phyloP scores from a whole-genome alignment of 1,284 basidiomycete species.

The Fistulina hepatica region DNA sequence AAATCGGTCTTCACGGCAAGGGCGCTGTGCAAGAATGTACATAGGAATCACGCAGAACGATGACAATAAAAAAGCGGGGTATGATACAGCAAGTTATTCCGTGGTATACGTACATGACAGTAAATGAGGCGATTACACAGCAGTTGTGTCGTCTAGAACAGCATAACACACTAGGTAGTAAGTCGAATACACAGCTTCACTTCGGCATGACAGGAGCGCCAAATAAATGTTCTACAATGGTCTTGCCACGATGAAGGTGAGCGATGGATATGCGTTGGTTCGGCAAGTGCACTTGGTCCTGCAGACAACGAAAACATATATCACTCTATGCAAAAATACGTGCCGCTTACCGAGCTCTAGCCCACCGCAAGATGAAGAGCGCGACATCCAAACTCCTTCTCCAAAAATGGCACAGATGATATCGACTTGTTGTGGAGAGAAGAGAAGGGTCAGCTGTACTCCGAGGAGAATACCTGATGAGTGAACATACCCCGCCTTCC shows the following conservation, averaged over 20 bases:
- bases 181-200: too few relatives aligned
- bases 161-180: slow-evolving; percentile 1
- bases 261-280: slow-evolving; percentile 74
- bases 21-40: too few relatives aligned
- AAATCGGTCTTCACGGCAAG: too few relatives aligned
- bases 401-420: slow-evolving; percentile 85
- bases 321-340: too few relatives aligned
- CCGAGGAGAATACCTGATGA: slow-evolving; percentile 8
- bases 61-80: too few relatives aligned
- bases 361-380: slow-evolving; percentile 87
- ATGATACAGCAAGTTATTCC: too few relatives aligned
- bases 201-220: too few relatives aligned
- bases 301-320: slow-evolving; percentile 8
- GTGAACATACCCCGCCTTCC: slow-evolving; percentile 76
- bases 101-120: too few relatives aligned
- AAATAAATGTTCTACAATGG: slow-evolving; percentile 66
- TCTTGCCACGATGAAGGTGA: slow-evolving; percentile 66
- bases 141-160: too few relatives aligned
- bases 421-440: slow-evolving; percentile 68
- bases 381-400: slow-evolving; percentile 77
- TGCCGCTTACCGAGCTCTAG: slow-evolving; percentile 58
- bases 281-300: slow-evolving; percentile 82
- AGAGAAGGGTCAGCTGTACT: slow-evolving; percentile 5
- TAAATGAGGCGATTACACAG: too few relatives aligned
- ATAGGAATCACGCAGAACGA: too few relatives aligned